Evolutionary conservation across 305 asterid species (phyloP).

Genomic region (Fraxinus latifolia): DNA sequence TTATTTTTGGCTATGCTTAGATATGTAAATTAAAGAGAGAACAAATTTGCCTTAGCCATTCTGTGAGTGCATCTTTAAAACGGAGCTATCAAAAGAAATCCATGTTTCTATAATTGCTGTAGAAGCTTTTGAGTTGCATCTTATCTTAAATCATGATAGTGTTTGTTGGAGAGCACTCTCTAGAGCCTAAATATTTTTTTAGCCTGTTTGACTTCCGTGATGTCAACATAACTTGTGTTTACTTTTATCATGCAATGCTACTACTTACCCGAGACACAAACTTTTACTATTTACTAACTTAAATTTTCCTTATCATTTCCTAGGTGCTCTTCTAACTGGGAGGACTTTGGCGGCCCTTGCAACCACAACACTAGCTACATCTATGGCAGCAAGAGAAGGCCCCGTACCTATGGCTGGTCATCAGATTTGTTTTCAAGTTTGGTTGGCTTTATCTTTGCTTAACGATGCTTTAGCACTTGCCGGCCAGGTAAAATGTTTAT

Average conservation of each 20-base stretch:
- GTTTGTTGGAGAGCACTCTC: neutral
- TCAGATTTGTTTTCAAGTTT: conserved; percentile 87
- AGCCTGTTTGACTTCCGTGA: neutral
- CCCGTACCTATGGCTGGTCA: conserved; percentile 79
- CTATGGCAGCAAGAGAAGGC: conserved; percentile 88
- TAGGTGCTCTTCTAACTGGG: conserved; percentile 80
- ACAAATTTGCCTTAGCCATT: neutral
- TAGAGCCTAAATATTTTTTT: neutral
- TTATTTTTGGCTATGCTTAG: neutral
- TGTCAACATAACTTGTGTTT: neutral
- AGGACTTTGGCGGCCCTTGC: conserved; percentile 76
- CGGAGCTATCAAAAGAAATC: neutral
- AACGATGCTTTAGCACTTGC: conserved; percentile 96
- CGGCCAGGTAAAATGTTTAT: conserved; percentile 63
- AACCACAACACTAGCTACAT: conserved; percentile 78
- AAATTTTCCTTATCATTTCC: conserved; percentile 26
- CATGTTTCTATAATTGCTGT: neutral
- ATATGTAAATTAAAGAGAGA: neutral
- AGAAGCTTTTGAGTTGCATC: neutral
- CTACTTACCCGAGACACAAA: neutral
- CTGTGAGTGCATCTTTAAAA: neutral
- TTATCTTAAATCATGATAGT: neutral
- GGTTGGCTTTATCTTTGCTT: conserved; percentile 88
- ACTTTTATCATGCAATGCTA: neutral
- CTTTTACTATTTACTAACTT: neutral